Conservation (phyloP, 1,139 yeast species). For the Kluyveromyces sp. region DNA sequence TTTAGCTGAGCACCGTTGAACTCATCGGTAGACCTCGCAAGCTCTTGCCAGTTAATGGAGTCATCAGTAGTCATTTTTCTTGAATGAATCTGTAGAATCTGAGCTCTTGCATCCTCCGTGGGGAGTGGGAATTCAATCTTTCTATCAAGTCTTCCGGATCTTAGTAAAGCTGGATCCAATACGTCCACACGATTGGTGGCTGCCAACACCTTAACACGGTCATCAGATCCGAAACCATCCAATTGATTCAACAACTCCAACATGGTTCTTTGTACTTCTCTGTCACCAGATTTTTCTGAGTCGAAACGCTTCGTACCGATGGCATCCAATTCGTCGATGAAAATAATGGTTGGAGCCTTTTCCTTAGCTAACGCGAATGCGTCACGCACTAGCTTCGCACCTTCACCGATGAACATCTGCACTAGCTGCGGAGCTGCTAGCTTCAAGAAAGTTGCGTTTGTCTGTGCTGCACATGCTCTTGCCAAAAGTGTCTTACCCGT, state of each 20-base stretch:
- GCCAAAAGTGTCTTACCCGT: conserved; percentile 97
- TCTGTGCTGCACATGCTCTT: conserved; percentile 98
- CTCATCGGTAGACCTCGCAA: conserved; percentile 96
- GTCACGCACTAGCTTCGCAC: conserved; percentile 95
- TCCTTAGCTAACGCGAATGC: conserved; percentile 98
- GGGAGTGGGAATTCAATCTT: conserved; percentile 98
- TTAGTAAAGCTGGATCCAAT: conserved; percentile 89
- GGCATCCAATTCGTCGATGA: conserved; percentile 96
- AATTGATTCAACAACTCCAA: conserved; percentile 91
- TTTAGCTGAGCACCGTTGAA: conserved; percentile 97
- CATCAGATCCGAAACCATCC: conserved; percentile 98
- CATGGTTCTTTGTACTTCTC: conserved; percentile 99
- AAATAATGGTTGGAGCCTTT: conserved; percentile 95
- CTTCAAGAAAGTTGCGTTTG: conserved; percentile 94
- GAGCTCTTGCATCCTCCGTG: conserved; percentile 93
- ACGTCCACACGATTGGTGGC: conserved; percentile 98
- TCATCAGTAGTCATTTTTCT: conserved; percentile 93
- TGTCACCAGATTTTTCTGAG: conserved; percentile 94
- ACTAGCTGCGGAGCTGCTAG: conserved; percentile 98
- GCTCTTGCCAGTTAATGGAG: conserved; percentile 93
- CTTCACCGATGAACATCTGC: conserved; percentile 99
- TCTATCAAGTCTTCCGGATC: conserved; percentile 96
- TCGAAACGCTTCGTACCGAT: conserved; percentile 98
- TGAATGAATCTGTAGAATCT: conserved; percentile 92
- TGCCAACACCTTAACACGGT: conserved; percentile 91